These are phyloP conservation scores for Mortierella sp. DNA, from an alignment of 371 early-diverging fungal genomes.

Conservation along the genomic window DNA sequence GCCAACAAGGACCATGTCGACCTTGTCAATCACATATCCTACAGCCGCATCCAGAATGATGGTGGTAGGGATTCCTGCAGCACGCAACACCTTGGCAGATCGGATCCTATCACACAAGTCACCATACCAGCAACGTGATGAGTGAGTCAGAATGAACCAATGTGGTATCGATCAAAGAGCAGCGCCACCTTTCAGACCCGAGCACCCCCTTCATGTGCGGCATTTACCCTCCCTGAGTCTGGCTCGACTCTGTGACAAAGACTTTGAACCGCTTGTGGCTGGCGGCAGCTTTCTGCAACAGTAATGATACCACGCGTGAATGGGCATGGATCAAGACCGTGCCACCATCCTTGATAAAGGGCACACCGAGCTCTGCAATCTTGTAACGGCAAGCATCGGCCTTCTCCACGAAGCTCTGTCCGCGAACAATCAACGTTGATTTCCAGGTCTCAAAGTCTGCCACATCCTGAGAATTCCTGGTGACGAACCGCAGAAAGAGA, in stretches of 20 bases:
- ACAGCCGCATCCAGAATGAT: slow-evolving; percentile 94
- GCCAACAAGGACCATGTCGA: slow-evolving; percentile 95
- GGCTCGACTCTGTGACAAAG: slow-evolving; percentile 87
- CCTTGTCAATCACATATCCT: slow-evolving; percentile 92
- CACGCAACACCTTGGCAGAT: slow-evolving; percentile 79
- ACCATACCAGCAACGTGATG: too few relatives aligned
- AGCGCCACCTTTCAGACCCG: neutral
- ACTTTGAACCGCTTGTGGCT: slow-evolving; percentile 88
- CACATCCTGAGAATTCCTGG: slow-evolving; percentile 75
- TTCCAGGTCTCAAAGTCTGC: slow-evolving; percentile 86
- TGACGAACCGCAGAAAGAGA: slow-evolving; percentile 84
- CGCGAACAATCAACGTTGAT: slow-evolving; percentile 75
- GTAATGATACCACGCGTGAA: slow-evolving; percentile 91
- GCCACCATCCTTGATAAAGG: slow-evolving; percentile 90
- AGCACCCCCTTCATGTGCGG: neutral
- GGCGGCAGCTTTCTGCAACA: slow-evolving; percentile 82
- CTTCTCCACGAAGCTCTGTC: slow-evolving; percentile 78
- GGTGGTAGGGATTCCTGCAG: slow-evolving; percentile 85
- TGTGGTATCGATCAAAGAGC: neutral
- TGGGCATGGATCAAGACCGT: slow-evolving; percentile 94
- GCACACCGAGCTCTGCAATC: slow-evolving; percentile 86
- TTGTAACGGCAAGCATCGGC: slow-evolving; percentile 76
- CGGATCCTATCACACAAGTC: too few relatives aligned
- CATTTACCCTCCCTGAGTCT: slow-evolving; percentile 80
- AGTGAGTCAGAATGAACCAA: slow-evolving; percentile 47